Conservation (phyloP, 23 red algal species). For the Cyanidioschyzon merolae region DNA sequence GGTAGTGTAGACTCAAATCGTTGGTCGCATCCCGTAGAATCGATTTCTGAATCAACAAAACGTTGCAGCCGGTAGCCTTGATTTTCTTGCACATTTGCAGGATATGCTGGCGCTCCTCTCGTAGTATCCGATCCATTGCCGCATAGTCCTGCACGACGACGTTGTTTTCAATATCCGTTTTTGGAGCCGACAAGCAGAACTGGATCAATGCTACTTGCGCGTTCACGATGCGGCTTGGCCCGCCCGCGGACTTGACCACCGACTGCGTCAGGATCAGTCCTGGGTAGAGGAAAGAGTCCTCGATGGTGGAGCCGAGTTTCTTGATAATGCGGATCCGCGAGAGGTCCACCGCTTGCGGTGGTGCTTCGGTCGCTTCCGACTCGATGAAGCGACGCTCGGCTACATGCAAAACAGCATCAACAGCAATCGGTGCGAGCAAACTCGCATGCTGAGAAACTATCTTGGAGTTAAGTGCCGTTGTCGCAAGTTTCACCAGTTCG, state of each 20-base stretch:
- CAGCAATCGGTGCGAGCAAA: slow-evolving; percentile 86
- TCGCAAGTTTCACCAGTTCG: slow-evolving; percentile 66
- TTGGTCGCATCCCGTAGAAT: slow-evolving; percentile 91
- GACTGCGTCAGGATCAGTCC: slow-evolving; percentile 71
- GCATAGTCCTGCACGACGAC: slow-evolving; percentile 97
- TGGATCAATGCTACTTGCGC: slow-evolving; percentile 89
- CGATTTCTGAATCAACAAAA: slow-evolving; percentile 92
- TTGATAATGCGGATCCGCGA: slow-evolving; percentile 84
- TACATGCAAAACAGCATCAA: slow-evolving; percentile 78
- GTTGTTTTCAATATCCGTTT: slow-evolving; percentile 94
- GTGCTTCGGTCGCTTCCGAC: neutral
- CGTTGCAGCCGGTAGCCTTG: slow-evolving; percentile 84
- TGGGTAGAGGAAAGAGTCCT: slow-evolving; percentile 67
- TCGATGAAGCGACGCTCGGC: slow-evolving; percentile 10
- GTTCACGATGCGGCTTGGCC: slow-evolving; percentile 42
- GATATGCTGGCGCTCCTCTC: slow-evolving; percentile 85
- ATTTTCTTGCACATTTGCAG: slow-evolving; percentile 88
- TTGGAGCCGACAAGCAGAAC: slow-evolving; percentile 83
- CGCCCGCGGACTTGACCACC: slow-evolving; percentile 42
- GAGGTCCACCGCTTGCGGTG: slow-evolving; percentile 44
- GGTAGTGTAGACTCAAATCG: slow-evolving; percentile 88
- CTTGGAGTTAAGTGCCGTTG: slow-evolving; percentile 83
- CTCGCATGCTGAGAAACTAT: slow-evolving; percentile 80
- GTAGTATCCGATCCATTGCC: slow-evolving; percentile 84
- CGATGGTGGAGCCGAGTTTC: slow-evolving; percentile 83